Evolutionary conservation across 1,284 basidiomycete species (phyloP).

Genomic region (Athelia sp.): DNA sequence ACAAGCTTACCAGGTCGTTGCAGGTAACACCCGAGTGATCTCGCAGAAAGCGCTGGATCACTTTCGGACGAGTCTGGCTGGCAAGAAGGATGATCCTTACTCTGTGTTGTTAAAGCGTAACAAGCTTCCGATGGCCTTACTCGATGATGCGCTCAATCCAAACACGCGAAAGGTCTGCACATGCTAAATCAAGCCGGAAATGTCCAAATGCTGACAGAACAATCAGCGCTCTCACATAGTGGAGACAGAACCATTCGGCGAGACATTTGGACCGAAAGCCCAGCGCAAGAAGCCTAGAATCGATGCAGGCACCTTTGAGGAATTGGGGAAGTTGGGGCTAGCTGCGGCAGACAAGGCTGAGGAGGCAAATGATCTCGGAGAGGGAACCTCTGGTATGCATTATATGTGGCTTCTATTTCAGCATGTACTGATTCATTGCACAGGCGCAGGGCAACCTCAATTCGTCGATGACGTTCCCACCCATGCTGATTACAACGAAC

Average conservation of each 20-base stretch:
- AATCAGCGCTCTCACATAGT: constrained; percentile 82
- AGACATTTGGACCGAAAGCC: constrained; percentile 92
- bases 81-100: constrained; percentile 89
- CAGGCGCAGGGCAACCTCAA: constrained; percentile 17
- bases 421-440: not conserved
- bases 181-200: not conserved
- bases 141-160: constrained; percentile 83
- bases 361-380: constrained; percentile 4
- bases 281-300: constrained; percentile 86
- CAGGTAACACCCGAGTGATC: constrained; percentile 97
- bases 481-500: constrained; percentile 76
- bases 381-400: constrained; percentile 12
- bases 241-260: constrained; percentile 87
- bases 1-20: not conserved
- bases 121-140: constrained; percentile 91
- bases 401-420: not conserved
- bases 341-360: constrained; percentile 32
- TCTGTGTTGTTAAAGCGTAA: constrained; percentile 88
- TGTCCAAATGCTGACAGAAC: constrained; percentile 5
- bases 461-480: constrained; percentile 48
- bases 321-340: constrained; percentile 68
- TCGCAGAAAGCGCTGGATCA: constrained; percentile 94
- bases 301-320: constrained; percentile 83
- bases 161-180: constrained; percentile 68
- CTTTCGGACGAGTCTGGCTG: constrained; percentile 81